Evolutionary conservation across 202 grass and related monocot genomes (phyloP).

Genomic region (Saccharum hybrid): DNA sequence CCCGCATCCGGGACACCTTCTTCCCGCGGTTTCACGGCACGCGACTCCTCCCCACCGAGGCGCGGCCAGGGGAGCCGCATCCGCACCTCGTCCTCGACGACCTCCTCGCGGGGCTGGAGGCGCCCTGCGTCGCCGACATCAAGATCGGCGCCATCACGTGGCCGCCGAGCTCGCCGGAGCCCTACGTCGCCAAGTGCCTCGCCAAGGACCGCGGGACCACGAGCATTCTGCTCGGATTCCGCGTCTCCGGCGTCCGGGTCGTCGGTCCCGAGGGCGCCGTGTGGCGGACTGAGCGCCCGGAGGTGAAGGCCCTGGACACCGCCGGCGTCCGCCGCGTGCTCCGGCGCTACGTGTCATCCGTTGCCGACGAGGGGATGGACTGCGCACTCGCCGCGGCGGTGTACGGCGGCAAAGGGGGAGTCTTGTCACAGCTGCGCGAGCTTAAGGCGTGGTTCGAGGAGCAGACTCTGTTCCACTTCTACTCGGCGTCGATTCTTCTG

Average conservation of each 20-base stretch:
- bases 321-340: slow-evolving; percentile 62
- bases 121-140: slow-evolving; percentile 73
- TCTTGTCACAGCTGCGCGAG: slow-evolving; percentile 75
- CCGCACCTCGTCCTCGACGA: slow-evolving; percentile 78
- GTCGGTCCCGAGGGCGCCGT: slow-evolving; percentile 17
- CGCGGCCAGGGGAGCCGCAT: slow-evolving; percentile 41
- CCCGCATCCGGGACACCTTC: slow-evolving; percentile 54
- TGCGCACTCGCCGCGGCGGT: slow-evolving; percentile 62
- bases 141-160: slow-evolving; percentile 88
- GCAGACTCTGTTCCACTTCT: slow-evolving; percentile 94
- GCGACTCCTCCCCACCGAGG: slow-evolving; percentile 47
- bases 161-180: slow-evolving; percentile 52
- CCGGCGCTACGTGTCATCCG: slow-evolving; percentile 62
- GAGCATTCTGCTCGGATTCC: slow-evolving; percentile 67
- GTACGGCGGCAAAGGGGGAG: slow-evolving; percentile 63
- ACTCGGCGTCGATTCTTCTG: slow-evolving; percentile 75
- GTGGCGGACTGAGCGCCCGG: slow-evolving; percentile 57
- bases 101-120: slow-evolving; percentile 53
- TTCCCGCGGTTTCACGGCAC: slow-evolving; percentile 78
- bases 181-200: slow-evolving; percentile 74
- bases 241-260: slow-evolving; percentile 66
- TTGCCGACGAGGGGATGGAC: slow-evolving; percentile 41
- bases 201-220: slow-evolving; percentile 68
- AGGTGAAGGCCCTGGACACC: slow-evolving; percentile 53
- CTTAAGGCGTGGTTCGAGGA: slow-evolving; percentile 93